These are phyloP conservation scores for Suhomyces tanzawaensis DNA, from an alignment of 805 yeast species.

Conservation along the genomic window DNA sequence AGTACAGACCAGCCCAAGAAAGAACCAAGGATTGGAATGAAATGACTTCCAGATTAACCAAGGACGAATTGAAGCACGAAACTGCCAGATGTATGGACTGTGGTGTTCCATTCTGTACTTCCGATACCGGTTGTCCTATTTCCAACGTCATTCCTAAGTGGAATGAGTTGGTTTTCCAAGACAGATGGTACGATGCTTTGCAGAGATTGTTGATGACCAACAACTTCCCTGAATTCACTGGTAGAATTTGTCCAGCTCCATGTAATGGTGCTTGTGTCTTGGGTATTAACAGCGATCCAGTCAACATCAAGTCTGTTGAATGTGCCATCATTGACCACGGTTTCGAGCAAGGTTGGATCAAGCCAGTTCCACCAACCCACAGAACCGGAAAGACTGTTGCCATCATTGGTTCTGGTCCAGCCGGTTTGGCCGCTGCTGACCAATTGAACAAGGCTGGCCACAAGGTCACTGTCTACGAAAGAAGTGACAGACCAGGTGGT, in stretches of 20 bases:
- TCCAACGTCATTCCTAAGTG: conserved; percentile 97
- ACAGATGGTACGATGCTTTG: conserved; percentile 91
- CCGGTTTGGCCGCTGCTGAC: conserved; percentile 96
- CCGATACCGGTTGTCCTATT: conserved; percentile 97
- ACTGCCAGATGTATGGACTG: conserved; percentile 99
- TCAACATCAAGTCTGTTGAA: conserved; percentile 94
- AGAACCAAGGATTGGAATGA: conserved; percentile 93
- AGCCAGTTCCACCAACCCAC: conserved; percentile 69
- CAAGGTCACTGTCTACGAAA: conserved; percentile 84
- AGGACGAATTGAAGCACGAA: conserved; percentile 84
- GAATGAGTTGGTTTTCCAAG: conserved; percentile 94
- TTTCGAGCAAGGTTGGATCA: conserved; percentile 95
- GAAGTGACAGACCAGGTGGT: conserved; percentile 96
- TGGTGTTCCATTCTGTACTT: conserved; percentile 98
- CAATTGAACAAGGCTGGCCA: conserved; percentile 97
- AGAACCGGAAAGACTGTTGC: conserved; percentile 89
- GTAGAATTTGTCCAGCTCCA: conserved; percentile 98
- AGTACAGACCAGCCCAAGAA: conserved; percentile 71
- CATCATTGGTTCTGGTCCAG: conserved; percentile 93
- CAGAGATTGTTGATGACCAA: conserved; percentile 92
- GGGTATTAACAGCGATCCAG: conserved; percentile 92
- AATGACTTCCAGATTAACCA: conserved; percentile 73
- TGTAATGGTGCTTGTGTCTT: conserved; percentile 95
- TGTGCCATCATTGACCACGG: conserved; percentile 96
- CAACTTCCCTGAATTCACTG: conserved; percentile 98